A percentile compares a stretch with the other conserved stretches of the same genome.
Evolutionary conservation across 2,329 filamentous ascomycete species (phyloP).

Genomic region (Pyricularia sp.): DNA sequence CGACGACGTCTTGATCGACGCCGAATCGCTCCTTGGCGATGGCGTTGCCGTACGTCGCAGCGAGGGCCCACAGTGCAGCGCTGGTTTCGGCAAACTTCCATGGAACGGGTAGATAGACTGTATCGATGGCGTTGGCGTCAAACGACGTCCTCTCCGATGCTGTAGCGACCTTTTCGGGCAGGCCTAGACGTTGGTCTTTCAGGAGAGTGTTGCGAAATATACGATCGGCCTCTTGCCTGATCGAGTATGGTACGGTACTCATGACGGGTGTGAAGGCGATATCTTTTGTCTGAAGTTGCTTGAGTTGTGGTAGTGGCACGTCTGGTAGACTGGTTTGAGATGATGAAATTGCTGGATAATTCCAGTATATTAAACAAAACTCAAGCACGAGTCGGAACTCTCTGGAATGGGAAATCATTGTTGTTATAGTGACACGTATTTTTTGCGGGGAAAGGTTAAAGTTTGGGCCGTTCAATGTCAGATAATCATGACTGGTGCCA

Average conservation of each 20-base stretch:
- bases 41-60: constrained; percentile 49
- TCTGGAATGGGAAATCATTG: too few species aligned
- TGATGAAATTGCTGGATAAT: too few species aligned
- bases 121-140: constrained; percentile 3
- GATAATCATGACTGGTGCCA: too few species aligned
- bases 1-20: constrained; percentile 12
- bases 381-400: too few species aligned
- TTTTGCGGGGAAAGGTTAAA: too few species aligned
- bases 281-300: too few species aligned
- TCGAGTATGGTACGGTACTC: not conserved
- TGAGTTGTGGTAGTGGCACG: too few species aligned
- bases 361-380: too few species aligned
- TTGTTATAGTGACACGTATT: too few species aligned
- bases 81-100: constrained; percentile 11
- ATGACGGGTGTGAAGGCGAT: too few species aligned
- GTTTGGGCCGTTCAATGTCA: too few species aligned
- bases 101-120: constrained; percentile 14
- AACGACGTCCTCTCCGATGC: not conserved
- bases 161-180: not conserved
- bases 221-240: not conserved
- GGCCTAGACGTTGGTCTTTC: not conserved
- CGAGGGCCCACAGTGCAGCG: constrained; percentile 19
- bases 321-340: too few species aligned
- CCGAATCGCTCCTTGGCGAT: constrained; percentile 40
- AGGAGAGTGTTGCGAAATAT: not conserved